phyloP scores from a whole-genome alignment of 176 grass and related monocot genomes.

The Tuctoria greenei region DNA sequence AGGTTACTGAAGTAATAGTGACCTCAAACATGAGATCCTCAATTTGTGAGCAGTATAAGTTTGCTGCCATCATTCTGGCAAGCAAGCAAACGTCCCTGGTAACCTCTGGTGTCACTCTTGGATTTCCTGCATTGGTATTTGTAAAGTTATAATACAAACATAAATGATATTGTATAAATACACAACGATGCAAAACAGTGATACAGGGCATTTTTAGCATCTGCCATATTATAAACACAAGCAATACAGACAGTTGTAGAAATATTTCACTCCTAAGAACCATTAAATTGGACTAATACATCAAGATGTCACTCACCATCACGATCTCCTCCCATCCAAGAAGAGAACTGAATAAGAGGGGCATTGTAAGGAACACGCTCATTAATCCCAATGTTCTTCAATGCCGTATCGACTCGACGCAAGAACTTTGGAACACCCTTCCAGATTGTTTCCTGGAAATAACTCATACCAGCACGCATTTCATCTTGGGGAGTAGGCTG shows the following conservation, averaged over 20 bases:
- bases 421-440: conserved; percentile 86
- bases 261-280: conserved; percentile 6
- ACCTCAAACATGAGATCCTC: conserved; percentile 95
- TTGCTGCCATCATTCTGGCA: conserved; percentile 83
- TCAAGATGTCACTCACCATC: conserved; percentile 53
- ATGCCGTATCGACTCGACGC: conserved; percentile 69
- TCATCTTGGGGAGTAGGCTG: conserved; percentile 86
- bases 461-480: conserved; percentile 86
- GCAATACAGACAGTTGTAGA: neutral
- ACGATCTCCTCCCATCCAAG: conserved; percentile 89
- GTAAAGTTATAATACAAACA: conserved; percentile 11
- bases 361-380: conserved; percentile 84
- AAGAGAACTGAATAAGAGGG: conserved; percentile 85
- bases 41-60: conserved; percentile 72
- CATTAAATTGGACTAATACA: neutral
- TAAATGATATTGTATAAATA: neutral
- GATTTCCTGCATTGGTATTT: conserved; percentile 58
- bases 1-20: conserved; percentile 15
- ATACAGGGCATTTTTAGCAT: neutral
- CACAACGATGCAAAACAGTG: neutral
- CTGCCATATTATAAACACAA: neutral
- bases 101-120: conserved; percentile 85
- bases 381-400: conserved; percentile 79
- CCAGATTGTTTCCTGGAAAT: conserved; percentile 90
- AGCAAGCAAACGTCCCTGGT: conserved; percentile 84